phyloP scores from a whole-genome alignment of 73 alveolate genomes.

The Paramecium tetraurelia region DNA sequence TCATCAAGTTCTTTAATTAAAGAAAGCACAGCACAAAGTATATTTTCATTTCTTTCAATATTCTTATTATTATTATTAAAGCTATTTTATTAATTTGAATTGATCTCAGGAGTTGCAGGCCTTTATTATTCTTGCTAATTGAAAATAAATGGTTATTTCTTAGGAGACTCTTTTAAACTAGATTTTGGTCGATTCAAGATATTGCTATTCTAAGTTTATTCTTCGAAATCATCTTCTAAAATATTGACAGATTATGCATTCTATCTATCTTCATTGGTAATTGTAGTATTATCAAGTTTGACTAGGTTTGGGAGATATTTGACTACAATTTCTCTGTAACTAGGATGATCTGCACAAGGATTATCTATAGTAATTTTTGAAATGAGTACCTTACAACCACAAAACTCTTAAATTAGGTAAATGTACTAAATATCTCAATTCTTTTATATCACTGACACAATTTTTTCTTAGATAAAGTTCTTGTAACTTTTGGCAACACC shows the following conservation, averaged over 20 bases:
- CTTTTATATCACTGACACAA: conserved; percentile 80
- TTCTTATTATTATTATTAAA: not conserved
- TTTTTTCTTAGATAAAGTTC: conserved; percentile 96
- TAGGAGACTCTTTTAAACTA: conserved; percentile 33
- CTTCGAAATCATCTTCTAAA: conserved; percentile 57
- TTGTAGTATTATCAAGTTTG: conserved; percentile 87
- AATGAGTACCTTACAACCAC: conserved; percentile 77
- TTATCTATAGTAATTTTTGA: conserved; percentile 72
- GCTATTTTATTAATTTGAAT: not conserved
- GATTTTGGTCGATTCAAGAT: conserved; percentile 15
- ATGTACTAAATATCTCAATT: conserved; percentile 75
- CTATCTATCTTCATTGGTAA: conserved; percentile 80
- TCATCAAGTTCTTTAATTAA: conserved; percentile 87
- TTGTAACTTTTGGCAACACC: conserved; percentile 75
- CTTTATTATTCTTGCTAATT: not conserved
- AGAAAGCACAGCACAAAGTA: conserved; percentile 83
- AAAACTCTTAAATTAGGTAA: conserved; percentile 83
- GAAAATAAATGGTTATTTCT: not conserved
- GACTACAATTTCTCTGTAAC: conserved; percentile 87
- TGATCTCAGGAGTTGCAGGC: not conserved
- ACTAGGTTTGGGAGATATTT: conserved; percentile 86
- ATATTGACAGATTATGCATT: conserved; percentile 68
- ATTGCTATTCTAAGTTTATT: not conserved
- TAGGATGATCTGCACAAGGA: conserved; percentile 88
- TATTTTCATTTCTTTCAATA: conserved; percentile 74